Conservation (phyloP, 768 basidiomycete species). For the Piloderma croceum region DNA sequence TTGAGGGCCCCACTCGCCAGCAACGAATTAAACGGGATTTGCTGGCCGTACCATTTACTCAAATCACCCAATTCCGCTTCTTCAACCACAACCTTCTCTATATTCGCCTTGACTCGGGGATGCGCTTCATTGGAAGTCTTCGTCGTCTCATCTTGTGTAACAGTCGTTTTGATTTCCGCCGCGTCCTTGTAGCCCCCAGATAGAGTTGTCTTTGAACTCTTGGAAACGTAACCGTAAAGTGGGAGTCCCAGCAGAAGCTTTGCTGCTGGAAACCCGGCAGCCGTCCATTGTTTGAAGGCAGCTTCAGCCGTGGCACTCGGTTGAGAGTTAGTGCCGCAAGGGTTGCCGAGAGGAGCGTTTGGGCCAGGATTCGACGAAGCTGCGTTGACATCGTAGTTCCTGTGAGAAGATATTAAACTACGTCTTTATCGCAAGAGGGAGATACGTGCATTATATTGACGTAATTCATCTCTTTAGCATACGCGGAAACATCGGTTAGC, state of each 20-base stretch:
- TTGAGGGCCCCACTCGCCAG: conserved; percentile 43
- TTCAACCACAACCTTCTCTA: conserved; percentile 10
- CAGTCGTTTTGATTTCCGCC: conserved; percentile 30
- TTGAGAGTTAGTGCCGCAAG: conserved; percentile 57
- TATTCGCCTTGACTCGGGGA: conserved; percentile 18
- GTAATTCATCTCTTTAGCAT: conserved; percentile 59
- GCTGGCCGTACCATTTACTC: conserved; percentile 42
- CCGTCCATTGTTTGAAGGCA: conserved; percentile 55
- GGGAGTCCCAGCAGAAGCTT: conserved; percentile 66
- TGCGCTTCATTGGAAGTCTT: conserved; percentile 46
- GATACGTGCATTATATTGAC: conserved; percentile 60
- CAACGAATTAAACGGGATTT: conserved; percentile 47
- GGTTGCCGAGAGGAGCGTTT: conserved; percentile 65
- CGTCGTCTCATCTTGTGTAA: conserved; percentile 25
- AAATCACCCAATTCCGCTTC: no score
- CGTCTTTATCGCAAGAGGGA: no score
- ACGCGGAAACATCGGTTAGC: conserved; percentile 57
- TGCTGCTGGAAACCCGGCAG: conserved; percentile 59
- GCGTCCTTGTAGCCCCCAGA: conserved; percentile 37
- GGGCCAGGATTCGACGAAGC: conserved; percentile 63
- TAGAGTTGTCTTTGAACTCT: conserved; percentile 42
- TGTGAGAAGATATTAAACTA: no score
- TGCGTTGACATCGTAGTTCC: conserved; percentile 80
- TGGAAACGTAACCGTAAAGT: conserved; percentile 62
- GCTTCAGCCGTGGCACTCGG: conserved; percentile 64